Evolutionary conservation across 306 rosid species (phyloP), one percentile per base, ranked within the genome.

Genomic region (Lathyrus oleraceus): DNA sequence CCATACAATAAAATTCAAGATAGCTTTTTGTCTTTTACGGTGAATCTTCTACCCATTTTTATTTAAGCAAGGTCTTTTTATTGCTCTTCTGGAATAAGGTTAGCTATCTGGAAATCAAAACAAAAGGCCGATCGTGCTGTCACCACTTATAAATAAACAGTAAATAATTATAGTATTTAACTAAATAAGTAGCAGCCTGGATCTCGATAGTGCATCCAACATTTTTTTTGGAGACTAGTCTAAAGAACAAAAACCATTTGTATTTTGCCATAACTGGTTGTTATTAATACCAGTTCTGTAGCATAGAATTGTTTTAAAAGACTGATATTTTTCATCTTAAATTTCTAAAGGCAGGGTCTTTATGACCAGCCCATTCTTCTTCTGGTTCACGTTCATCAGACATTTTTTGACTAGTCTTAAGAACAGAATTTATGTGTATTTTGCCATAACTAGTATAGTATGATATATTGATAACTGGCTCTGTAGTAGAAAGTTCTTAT

Each of bases 251-350:
- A 35, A 38, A 11, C 35, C 15, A n/a, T 42, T 4, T 43, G 0
- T 48, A 19, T 21, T 27, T n/a, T 52, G 59, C 49, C n/a, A 14
- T 65, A 47, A 47, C 19, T 53, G 20, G 32, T 45, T 32, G 60
- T 67, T 35, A n/a, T 56, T 56, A 8, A 15, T 67, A 16, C 16
- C 51, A 10, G 57, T 51, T 66, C 28, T 71, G 20, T 44, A 20
- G 58, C 47, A 27, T 20, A 6, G 40, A 56, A 36, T 52, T 32
- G 39, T 27, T 38, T 40, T 53, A 27, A 10, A 20, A 56, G 30
- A 21, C 36, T 32, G 54, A 54, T 67, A 57, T 23, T 53, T 61
- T 61, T 20, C 16, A 15, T 62, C 63, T 63, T 68, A 43, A 67
- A 45, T 54, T 56, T 56, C 3, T 54, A 5, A 12, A 56, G 61